A percentile compares a stretch with the other conserved stretches of the same genome.
These are phyloP conservation scores for Pseudopyrenochaeta lycopersici DNA, from an alignment of 2,329 filamentous ascomycete genomes.

Conservation along the genomic window DNA sequence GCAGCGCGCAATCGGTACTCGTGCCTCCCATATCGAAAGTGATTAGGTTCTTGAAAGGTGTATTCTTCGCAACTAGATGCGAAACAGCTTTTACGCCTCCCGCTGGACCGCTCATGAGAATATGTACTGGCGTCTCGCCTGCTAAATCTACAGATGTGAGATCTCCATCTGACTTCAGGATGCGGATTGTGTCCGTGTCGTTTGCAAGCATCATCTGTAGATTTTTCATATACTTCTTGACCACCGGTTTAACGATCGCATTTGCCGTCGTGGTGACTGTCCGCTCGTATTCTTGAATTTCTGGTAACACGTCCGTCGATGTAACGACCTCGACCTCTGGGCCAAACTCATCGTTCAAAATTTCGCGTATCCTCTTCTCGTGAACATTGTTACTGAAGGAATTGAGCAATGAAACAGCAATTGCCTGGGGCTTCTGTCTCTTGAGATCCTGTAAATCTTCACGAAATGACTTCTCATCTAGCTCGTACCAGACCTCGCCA, in stretches of 20 bases:
- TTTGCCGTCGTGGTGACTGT: constrained; percentile 60
- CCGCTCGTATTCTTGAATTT: constrained; percentile 60
- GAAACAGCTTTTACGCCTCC: constrained; percentile 60
- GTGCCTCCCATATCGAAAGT: constrained; percentile 63
- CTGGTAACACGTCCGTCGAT: constrained; percentile 57
- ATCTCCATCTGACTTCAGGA: constrained; percentile 61
- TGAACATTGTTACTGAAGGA: constrained; percentile 57
- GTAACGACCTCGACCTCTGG: constrained; percentile 55
- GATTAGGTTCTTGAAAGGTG: constrained; percentile 59
- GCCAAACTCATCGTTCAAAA: constrained; percentile 56
- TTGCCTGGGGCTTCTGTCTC: constrained; percentile 54
- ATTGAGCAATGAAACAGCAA: constrained; percentile 59
- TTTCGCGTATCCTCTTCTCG: constrained; percentile 50
- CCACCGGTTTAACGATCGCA: constrained; percentile 58
- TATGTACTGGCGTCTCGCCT: constrained; percentile 58
- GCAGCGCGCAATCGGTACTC: constrained; percentile 59
- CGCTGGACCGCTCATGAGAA: constrained; percentile 61
- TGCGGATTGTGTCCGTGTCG: constrained; percentile 57
- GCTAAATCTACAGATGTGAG: constrained; percentile 57
- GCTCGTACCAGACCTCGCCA: constrained; percentile 51
- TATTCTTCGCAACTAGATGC: constrained; percentile 56
- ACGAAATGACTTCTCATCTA: constrained; percentile 53
- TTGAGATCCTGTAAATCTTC: constrained; percentile 50
- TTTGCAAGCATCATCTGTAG: constrained; percentile 50
- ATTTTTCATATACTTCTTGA: constrained; percentile 57